phyloP scores from a whole-genome alignment of 768 basidiomycete species.

The Tulasnella sp. region DNA sequence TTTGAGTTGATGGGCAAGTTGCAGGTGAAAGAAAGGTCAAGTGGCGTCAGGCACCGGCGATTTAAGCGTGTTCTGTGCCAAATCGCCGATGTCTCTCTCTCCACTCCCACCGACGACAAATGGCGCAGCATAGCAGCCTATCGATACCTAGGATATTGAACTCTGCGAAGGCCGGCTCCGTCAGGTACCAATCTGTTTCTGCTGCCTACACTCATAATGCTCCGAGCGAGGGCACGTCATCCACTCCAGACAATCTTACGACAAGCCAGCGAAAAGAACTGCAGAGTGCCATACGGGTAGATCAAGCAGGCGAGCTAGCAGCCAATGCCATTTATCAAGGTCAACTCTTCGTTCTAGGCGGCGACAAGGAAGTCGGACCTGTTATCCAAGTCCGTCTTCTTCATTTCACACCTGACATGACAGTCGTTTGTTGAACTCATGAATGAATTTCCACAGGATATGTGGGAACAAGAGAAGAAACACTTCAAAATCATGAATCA shows the following conservation, averaged over 20 bases:
- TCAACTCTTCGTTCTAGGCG: constrained; percentile 63
- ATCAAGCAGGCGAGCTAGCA: constrained; percentile 92
- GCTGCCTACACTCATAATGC: too few species aligned
- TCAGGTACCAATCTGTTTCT: too few species aligned
- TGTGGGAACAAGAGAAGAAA: constrained; percentile 96
- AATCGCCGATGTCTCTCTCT: too few species aligned
- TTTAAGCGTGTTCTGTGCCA: too few species aligned
- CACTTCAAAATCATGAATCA: constrained; percentile 81
- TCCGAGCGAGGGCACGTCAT: neutral
- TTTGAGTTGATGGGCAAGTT: too few species aligned
- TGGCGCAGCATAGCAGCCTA: too few species aligned
- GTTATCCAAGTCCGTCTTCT: constrained; percentile 58
- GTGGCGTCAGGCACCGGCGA: too few species aligned
- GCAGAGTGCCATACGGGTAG: constrained; percentile 70
- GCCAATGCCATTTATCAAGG: constrained; percentile 95
- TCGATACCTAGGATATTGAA: too few species aligned
- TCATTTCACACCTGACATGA: neutral
- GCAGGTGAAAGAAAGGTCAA: too few species aligned
- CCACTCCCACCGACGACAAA: too few species aligned
- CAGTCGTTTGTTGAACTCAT: constrained; percentile 4
- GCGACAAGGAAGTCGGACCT: constrained; percentile 43
- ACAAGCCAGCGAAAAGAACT: constrained; percentile 39
- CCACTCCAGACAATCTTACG: constrained; percentile 31
- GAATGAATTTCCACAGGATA: constrained; percentile 48
- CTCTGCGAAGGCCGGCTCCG: too few species aligned